Evolutionary conservation across 176 grass and related monocot species (phyloP), one percentile per base, ranked within the genome.

Genomic region (Calamus simplicifolius): DNA sequence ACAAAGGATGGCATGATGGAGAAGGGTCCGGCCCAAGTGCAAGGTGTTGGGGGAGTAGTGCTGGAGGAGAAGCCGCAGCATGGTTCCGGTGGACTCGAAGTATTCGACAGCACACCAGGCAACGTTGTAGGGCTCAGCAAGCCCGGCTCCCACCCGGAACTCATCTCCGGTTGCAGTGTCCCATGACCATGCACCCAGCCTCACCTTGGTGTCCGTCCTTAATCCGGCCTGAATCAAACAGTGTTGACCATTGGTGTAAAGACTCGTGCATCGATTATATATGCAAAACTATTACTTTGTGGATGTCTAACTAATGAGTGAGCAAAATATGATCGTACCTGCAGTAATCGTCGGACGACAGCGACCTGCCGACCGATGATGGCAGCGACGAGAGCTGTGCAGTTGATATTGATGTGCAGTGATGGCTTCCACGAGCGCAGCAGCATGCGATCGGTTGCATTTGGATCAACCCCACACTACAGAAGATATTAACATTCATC

Each of bases 51-150:
- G 19, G 43, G 76, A 65, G 70, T 77, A 72, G 19, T 59, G 53
- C 64, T 85, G 81, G 49, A 98, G 88, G 62, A 98, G 81, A 70
- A 92, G 18, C 14, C 81, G 73, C 4, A 98, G 79, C 48, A 89
- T 79, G 29, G 79, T 65, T 27, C 93, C 88, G 1, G 83, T 83
- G 19, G 79, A 78, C 61, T 98, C 93, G 19, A 80, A 98, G 70
- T 88, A 98, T 63, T 98, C 93, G 30, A 98, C 88, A 6, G 88
- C 93, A 66, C 93, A 98, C 93, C 93, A 98, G 19, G 80, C 66
- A 1, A 75, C 76, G 26, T 82, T 75, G 52, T 92, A 98, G 5
- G 93, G 76, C 50, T 98, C 93, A 0, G 87, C 81, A 3, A 98
- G 93, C 2, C 93, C 93, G 1, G 93, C 93, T 30, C 93, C 93